Base-by-base conservation (phyloP, 2,329 filamentous ascomycete genomes). In the Alternaria sp. region DNA sequence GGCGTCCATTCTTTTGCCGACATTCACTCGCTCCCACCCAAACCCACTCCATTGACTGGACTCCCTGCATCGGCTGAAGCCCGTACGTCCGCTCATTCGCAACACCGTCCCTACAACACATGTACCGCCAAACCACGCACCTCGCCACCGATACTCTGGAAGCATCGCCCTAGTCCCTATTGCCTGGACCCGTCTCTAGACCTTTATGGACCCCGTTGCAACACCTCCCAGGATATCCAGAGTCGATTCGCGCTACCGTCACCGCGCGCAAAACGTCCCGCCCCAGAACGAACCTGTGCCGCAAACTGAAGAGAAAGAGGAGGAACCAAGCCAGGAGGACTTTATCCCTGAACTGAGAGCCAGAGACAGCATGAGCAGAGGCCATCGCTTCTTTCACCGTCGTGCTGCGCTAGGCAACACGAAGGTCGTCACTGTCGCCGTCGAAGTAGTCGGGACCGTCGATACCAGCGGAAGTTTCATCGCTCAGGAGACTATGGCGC, bases 1-100 rank as follows among this genome's bases (percentile, higher is more conserved):
- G 78, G 79, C 78, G 78, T 81, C 79, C 80, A 68, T 72, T 81
- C 79, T 69, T 80, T 80, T 81, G 75, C 71, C 79, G 74, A 74
- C 71, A 65, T 65, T 74, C 75, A 56, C 74, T 76, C 72, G 69
- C 68, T 59, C 56, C 58, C 69, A 18, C 51, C 51, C 66, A 45
- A 57, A 55, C 64, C 46, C 53, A 26, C 68, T 78, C 77, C 78
- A 80, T 80, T 78, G 76, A 78, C 71, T 78, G 77, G 75, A 80
- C 70, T 55, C 60, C 69, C 67, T 61, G 55, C 59, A 58, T 60
- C 63, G 66, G 71, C 74, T 67, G 63, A 63, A 69, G 63, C 67
- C 70, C 65, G 63, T 66, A 64, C 77, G 67, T 77, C 73, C 78
- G 62, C 70, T 80, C 78, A 45, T 75, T 79, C 60, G 61, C 72